Evolutionary conservation across 768 basidiomycete species (phyloP).

Genomic region (Rubroboletus pulcherrimus): DNA sequence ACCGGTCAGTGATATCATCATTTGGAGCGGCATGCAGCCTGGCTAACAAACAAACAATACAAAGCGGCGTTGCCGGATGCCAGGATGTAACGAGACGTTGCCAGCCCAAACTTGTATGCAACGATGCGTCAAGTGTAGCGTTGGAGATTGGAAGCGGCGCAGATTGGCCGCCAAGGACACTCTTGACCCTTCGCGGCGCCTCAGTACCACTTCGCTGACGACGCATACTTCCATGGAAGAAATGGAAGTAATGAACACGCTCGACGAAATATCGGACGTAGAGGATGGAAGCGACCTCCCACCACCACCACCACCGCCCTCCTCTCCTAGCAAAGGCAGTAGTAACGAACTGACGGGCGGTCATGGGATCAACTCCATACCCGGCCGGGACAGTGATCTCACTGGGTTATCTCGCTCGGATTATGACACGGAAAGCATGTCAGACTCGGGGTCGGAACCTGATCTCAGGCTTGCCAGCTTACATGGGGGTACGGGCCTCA

Average conservation of each 20-base stretch:
- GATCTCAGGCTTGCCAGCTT: neutral
- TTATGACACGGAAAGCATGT: constrained; percentile 1
- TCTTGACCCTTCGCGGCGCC: neutral
- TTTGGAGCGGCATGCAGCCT: neutral
- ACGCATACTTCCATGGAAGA: neutral
- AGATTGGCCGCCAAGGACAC: neutral
- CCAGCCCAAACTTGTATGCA: constrained; percentile 2
- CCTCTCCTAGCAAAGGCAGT: constrained; percentile 2
- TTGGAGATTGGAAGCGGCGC: constrained; percentile 19
- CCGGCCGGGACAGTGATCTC: constrained; percentile 26
- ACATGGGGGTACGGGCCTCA: neutral
- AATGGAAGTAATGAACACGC: neutral
- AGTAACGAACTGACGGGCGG: neutral
- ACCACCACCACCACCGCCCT: neutral
- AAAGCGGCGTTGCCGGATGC: constrained; percentile 17
- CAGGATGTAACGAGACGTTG: constrained; percentile 15
- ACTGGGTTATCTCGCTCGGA: constrained; percentile 17
- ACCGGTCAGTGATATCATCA: constrained; percentile 3
- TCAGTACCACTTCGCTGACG: neutral
- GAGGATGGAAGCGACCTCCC: neutral
- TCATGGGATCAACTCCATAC: neutral
- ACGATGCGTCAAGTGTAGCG: constrained; percentile 19
- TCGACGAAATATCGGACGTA: neutral
- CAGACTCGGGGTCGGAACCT: neutral
- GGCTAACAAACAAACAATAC: neutral